Base-by-base conservation (phyloP, 2,329 filamentous ascomycete species). In the Colletotrichum lupini region DNA sequence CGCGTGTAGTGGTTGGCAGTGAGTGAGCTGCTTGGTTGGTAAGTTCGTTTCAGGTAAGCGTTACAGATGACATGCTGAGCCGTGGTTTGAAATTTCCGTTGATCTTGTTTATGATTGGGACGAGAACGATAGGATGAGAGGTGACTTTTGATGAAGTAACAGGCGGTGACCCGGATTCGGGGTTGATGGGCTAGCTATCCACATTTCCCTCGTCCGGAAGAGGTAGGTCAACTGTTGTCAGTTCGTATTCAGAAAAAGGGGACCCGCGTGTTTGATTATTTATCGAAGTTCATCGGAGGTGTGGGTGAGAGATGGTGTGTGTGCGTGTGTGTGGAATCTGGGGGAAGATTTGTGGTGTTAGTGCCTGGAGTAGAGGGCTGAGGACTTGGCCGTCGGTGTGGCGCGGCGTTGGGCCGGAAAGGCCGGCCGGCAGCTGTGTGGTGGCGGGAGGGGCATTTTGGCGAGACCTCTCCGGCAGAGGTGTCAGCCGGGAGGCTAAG, bases 11-110 rank as follows among this genome's bases (percentile, higher is more conserved):
- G 37, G 37, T 42, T 19, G 37, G 16, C 37, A 42, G 37, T 7
- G 37, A 19, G 37, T 42, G 37, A 42, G 37, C 37, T 42, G 42
- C 9, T 32, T 32, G 24, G 37, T 59, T 60, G 67, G 32, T 61
- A 70, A 49, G 67, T 73, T 73, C 57, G 71, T 73, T 73, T 71
- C 71, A 73, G 49, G 55, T 70, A 30, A 49, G 70, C 46, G 71
- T 71, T 70, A 58, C 71, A 71, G 53, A 28, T 56, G 46, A 60
- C 67, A 66, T 52, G 42, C 7, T n/a, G 42, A 49, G 42, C 19
- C 42, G 42, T 49, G 42, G 19, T 22, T 22, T n/a, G 42, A 4
- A 19, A 49, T 11, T 22, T 11, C 19, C 42, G 32, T 46, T 46
- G 71, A 61, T 30, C 22, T 5, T 22, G 16, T 12, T 24, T 14